Evolutionary conservation across 2,329 filamentous ascomycete genomes (phyloP).

Genomic region (Pleomassaria siparia): DNA sequence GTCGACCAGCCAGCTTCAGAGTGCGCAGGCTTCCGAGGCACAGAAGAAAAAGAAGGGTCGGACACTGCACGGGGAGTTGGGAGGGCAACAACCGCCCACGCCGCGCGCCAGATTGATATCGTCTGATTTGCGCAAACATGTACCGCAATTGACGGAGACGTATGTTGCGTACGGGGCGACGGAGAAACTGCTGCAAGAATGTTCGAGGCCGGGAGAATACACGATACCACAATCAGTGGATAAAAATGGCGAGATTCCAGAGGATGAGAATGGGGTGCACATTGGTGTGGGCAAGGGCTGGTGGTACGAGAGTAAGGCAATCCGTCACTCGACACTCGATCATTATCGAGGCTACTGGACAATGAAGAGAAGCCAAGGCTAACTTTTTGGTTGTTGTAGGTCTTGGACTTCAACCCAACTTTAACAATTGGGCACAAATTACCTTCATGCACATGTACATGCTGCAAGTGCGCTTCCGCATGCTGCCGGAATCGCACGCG

Average conservation of each 20-base stretch:
- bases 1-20: conserved; percentile 22
- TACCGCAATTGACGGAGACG: conserved; percentile 52
- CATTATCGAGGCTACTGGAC: neutral
- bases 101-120: conserved; percentile 23
- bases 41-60: neutral
- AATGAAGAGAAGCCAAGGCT: neutral
- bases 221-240: conserved; percentile 68
- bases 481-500: conserved; percentile 69
- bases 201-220: conserved; percentile 73
- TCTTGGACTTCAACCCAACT: conserved; percentile 78
- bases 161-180: conserved; percentile 82
- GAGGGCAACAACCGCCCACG: neutral
- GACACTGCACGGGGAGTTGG: neutral
- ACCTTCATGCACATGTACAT: conserved; percentile 97
- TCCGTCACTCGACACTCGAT: neutral
- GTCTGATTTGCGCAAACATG: conserved; percentile 33
- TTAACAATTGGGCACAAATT: conserved; percentile 94
- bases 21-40: conserved; percentile 2
- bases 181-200: conserved; percentile 75
- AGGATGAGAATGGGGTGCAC: conserved; percentile 78
- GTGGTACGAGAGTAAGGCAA: conserved; percentile 84
- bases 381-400: conserved; percentile 52
- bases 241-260: conserved; percentile 67
- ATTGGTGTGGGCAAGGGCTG: conserved; percentile 71
- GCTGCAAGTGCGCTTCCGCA: conserved; percentile 78